Evolutionary conservation across 371 early-diverging fungal genomes (phyloP), one percentile per base, ranked within the genome.

Genomic region (Apophysomyces sp.): DNA sequence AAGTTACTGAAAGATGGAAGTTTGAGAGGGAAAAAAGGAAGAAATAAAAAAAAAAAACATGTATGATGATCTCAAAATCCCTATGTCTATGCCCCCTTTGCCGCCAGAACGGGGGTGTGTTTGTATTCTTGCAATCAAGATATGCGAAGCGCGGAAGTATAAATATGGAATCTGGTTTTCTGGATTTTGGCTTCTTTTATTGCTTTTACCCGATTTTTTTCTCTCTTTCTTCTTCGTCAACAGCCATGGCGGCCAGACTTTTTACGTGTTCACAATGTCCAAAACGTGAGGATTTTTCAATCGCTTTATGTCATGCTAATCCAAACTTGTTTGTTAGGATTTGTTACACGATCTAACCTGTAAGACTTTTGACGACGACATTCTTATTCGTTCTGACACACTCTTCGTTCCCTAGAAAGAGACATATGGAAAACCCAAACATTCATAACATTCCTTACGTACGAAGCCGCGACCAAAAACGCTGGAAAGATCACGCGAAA

Each of bases 401-500:
- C 18, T 41, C 49, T 2, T 40, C 13, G 18, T n/a, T 15, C 24
- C 28, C 8, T 54, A 69, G 70, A 39, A 69, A 69, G 57, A 61
- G 70, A 29, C 70, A 69, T 44, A 60, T 66, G 63, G 70, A 69
- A 57, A 69, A 69, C 29, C 70, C 70, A 12, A 69, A 69, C 28
- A 69, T 69, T 28, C 65, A 61, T 52, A 78, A 74, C 52, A 74
- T 76, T n/a, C 80, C 80, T 5, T 76, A 81, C 56, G 67, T 75
- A 29, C 77, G 82, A 26, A 69, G 76, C 27, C 73, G 82, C 24
- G 82, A 81, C 34, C 82, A 81, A 51, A 81, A 81, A 53, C 63
- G 82, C 30, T 81, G 82, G 82, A 78, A 75, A 53, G 79, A 74
- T 0, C 82, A 81, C 57, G 73, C 78, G 32, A 81, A 81, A 63